Evolutionary conservation across 2,329 filamentous ascomycete species (phyloP).

Genomic region (Ophiocordyceps polyrhachis-furcata): DNA sequence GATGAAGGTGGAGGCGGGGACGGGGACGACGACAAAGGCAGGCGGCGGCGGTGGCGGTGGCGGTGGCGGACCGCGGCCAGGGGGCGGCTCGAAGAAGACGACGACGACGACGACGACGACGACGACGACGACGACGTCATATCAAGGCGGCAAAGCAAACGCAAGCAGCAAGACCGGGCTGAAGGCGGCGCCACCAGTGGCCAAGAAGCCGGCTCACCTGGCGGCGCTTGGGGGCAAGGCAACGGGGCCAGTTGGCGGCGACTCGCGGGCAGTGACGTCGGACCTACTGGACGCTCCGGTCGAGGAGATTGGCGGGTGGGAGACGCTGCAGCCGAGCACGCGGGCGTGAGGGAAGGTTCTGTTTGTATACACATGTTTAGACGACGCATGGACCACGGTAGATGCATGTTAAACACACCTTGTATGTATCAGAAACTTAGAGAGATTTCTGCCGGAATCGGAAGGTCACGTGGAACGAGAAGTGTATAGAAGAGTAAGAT

Average conservation of each 20-base stretch:
- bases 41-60: conserved; percentile 3
- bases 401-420: neutral
- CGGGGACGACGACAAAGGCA: conserved; percentile 1
- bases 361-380: neutral
- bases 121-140: neutral
- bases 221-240: conserved; percentile 4
- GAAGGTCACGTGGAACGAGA: too few species aligned
- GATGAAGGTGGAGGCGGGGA: conserved; percentile 1
- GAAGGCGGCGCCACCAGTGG: conserved; percentile 30
- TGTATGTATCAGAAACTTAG: too few species aligned
- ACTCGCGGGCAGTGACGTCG: conserved; percentile 9
- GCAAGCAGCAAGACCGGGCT: neutral
- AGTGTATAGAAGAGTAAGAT: too few species aligned
- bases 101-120: neutral
- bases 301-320: conserved; percentile 33
- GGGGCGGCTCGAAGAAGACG: neutral
- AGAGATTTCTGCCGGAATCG: too few species aligned
- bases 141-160: too few species aligned
- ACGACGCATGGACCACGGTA: neutral
- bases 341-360: neutral
- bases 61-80: conserved; percentile 1
- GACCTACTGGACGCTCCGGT: conserved; percentile 27
- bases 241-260: conserved; percentile 2
- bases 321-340: conserved; percentile 30
- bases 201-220: conserved; percentile 43